phyloP scores from a whole-genome alignment of 2,329 filamentous ascomycete species.

The Colletotrichum kahawae region DNA sequence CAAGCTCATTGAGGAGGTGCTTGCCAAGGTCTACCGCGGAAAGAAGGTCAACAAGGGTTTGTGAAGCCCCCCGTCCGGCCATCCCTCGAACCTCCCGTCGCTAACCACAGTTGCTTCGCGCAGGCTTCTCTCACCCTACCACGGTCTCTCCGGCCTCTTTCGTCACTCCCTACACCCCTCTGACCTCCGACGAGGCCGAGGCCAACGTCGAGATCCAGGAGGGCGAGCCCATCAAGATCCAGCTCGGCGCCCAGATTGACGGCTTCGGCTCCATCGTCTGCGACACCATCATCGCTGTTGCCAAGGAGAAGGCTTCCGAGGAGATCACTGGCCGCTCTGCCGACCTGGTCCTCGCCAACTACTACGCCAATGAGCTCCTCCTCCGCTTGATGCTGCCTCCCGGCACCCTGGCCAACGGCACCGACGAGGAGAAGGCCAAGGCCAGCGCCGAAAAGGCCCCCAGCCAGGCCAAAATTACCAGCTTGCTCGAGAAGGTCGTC shows the following conservation, averaged over 20 bases:
- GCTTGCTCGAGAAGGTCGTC: slow-evolving; percentile 87
- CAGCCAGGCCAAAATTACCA: slow-evolving; percentile 85
- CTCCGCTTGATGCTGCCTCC: slow-evolving; percentile 89
- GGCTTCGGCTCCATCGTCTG: slow-evolving; percentile 97
- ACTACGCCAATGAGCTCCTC: slow-evolving; percentile 96
- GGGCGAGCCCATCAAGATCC: slow-evolving; percentile 92
- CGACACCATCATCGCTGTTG: slow-evolving; percentile 81
- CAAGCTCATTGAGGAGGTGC: slow-evolving; percentile 91
- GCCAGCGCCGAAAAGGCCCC: slow-evolving; percentile 81
- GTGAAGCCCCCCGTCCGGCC: slow-evolving; percentile 28
- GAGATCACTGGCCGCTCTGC: slow-evolving; percentile 78
- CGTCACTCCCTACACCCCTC: slow-evolving; percentile 95
- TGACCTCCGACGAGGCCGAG: slow-evolving; percentile 86
- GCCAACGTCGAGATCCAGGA: slow-evolving; percentile 80
- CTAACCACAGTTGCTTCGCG: neutral
- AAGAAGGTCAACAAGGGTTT: slow-evolving; percentile 94
- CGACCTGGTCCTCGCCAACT: slow-evolving; percentile 86
- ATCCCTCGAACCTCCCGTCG: slow-evolving; percentile 11
- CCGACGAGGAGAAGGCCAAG: slow-evolving; percentile 96
- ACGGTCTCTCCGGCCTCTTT: slow-evolving; percentile 94
- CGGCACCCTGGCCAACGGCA: slow-evolving; percentile 81
- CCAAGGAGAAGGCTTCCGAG: slow-evolving; percentile 64
- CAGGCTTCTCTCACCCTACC: slow-evolving; percentile 90
- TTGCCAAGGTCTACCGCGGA: slow-evolving; percentile 95
- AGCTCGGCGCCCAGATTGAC: slow-evolving; percentile 98